Percentiles rank a stretch among this genome's conserved stretches.
Conservation (phyloP, 2,329 filamentous ascomycete species). For the Meredithiella fracta region DNA sequence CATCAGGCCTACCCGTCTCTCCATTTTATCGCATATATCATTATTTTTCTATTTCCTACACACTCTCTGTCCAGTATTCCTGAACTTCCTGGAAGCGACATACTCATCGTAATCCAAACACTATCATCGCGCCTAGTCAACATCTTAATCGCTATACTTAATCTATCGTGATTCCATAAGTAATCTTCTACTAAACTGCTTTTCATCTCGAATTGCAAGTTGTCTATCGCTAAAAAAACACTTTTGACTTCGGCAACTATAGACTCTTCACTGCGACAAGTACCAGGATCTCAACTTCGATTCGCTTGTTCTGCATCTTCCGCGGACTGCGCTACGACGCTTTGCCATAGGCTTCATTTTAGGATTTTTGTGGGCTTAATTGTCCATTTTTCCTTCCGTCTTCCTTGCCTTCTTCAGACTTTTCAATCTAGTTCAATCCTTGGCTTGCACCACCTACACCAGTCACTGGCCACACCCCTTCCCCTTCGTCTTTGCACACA, state of each 20-base stretch:
- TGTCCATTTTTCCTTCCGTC: not conserved
- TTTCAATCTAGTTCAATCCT: slow-evolving; percentile 4
- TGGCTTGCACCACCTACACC: not conserved
- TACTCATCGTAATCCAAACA: too few species aligned
- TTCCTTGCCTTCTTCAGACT: slow-evolving; percentile 2
- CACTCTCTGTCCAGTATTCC: too few species aligned
- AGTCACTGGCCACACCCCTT: not conserved
- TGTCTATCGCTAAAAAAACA: not conserved
- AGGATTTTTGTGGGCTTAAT: not conserved
- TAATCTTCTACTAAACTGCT: too few species aligned
- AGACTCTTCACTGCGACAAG: not conserved
- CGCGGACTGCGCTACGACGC: not conserved
- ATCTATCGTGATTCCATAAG: not conserved
- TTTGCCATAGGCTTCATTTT: not conserved
- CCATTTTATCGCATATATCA: too few species aligned
- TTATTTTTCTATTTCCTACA: too few species aligned
- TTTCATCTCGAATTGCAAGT: not conserved
- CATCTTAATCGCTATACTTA: not conserved
- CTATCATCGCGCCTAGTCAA: too few species aligned
- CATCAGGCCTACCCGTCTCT: too few species aligned
- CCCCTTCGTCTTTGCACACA: not conserved
- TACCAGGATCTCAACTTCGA: not conserved
- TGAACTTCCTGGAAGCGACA: too few species aligned
- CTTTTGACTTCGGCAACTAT: not conserved
- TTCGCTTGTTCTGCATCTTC: not conserved